Base-by-base conservation (phyloP, 2,329 filamentous ascomycete genomes). In the Simplicillium sp. region DNA sequence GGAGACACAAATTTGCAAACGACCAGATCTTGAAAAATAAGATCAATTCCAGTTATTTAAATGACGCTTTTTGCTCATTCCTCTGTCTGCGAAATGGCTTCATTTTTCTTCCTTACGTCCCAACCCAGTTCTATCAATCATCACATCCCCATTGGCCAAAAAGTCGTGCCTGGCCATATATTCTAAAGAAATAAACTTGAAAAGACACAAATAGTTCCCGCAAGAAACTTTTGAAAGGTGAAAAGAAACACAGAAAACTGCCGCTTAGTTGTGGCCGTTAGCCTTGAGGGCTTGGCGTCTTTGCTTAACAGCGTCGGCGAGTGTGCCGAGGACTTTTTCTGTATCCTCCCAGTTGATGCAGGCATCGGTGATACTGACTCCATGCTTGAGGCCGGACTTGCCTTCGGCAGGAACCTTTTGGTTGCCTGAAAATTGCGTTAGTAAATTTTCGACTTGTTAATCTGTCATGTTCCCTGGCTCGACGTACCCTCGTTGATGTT, bases 271-370 rank as follows among this genome's bases (percentile, higher is more conserved):
- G 17, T 29, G 25, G 8, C 54, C 55, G 38, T 62, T 61, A 25
- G 50, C 43, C 39, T 50, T 43, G 6, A 55, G 46, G 4, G 66
- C 48, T 44, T 70, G 74, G 59, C 85, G 76, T 54, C 87, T 76
- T 59, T 82, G 75, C 58, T 81, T 80, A 40, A 96, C 87, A 20
- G 88, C 85, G 40, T 80, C 74, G 14, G 90, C 90, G 35, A 98
- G 75, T 38, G 71, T 71, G 49, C 84, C 82, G 11, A 97, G 77
- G 2, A 90, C 83, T 1, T 68, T 66, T 53, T 89, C 82, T 3
- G 92, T 97, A 53, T 94, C 87, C 47, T 90, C 80, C 90, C 89
- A 97, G 62, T 81, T 73, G 59, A 98, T 96, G 66, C 92, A 98
- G 37, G 92, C 90, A 64, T 98, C 92, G 0, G 92, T 98, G 62